Conservation (phyloP, 1,139 yeast genomes). For the Suhomyces chickasaworum region DNA sequence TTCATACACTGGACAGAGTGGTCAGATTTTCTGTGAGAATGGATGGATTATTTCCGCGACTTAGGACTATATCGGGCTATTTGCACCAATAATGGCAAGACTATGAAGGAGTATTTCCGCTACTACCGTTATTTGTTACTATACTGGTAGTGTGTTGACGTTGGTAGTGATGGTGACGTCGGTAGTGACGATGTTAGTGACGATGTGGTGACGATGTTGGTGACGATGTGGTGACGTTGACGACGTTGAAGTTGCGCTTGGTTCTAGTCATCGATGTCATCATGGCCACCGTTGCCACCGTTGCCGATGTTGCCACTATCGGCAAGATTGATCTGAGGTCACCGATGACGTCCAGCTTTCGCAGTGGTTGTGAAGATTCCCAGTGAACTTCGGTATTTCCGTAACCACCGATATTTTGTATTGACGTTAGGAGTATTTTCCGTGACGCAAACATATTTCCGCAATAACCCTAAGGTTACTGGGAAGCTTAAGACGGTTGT, state of each 20-base stretch:
- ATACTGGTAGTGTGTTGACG: too few relatives aligned
- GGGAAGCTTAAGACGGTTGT: not conserved
- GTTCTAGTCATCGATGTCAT: not conserved
- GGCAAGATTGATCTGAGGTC: not conserved
- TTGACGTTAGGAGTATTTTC: not conserved
- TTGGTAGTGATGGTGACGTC: not conserved
- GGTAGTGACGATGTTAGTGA: too few relatives aligned
- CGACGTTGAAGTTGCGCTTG: too few relatives aligned
- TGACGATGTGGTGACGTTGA: not conserved
- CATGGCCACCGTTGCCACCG: not conserved
- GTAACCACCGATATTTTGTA: not conserved
- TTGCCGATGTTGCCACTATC: not conserved
- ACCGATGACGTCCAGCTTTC: not conserved
- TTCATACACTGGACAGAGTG: not conserved
- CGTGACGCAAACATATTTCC: not conserved
- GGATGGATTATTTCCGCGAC: not conserved
- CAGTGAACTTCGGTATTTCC: not conserved
- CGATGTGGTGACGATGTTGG: too few relatives aligned
- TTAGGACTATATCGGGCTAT: not conserved
- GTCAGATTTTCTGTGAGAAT: not conserved
- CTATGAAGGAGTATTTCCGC: not conserved
- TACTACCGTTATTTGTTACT: not conserved
- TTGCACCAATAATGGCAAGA: not conserved
- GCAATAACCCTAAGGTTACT: not conserved
- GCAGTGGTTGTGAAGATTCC: not conserved